Conservation (phyloP, 2,329 filamentous ascomycete genomes). For the Aspergillus puulaauensis region DNA sequence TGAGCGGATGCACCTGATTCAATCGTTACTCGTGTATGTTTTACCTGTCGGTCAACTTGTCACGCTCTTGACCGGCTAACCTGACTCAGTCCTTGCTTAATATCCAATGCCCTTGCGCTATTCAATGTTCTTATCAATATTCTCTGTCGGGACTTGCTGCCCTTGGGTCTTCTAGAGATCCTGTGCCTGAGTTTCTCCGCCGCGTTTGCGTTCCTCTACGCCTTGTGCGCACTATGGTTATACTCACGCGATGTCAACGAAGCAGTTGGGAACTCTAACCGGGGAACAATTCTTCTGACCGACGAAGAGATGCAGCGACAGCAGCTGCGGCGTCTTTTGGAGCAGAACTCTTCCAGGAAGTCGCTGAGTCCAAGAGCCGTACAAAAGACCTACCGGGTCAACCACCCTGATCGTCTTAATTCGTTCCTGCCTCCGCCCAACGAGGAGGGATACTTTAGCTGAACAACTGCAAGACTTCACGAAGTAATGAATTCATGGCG, state of each 20-base stretch:
- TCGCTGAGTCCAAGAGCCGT: constrained; percentile 15
- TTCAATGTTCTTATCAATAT: constrained; percentile 37
- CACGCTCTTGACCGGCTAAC: constrained; percentile 6
- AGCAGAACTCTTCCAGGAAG: constrained; percentile 27
- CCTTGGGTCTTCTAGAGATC: constrained; percentile 26
- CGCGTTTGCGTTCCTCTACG: constrained; percentile 29
- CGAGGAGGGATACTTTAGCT: constrained; percentile 5
- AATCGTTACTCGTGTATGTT: constrained; percentile 33
- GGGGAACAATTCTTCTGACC: constrained; percentile 24
- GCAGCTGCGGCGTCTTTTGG: constrained; percentile 37
- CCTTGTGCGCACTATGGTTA: constrained; percentile 25
- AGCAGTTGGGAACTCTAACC: constrained; percentile 9
- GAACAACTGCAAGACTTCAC: background rate
- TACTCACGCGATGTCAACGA: constrained; percentile 20
- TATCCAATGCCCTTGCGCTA: constrained; percentile 30
- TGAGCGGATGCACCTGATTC: constrained; percentile 27
- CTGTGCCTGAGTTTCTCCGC: constrained; percentile 28
- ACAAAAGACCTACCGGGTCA: constrained; percentile 30
- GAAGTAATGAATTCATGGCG: background rate
- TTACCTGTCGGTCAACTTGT: no score
- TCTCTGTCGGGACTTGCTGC: constrained; percentile 26
- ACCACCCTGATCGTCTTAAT: constrained; percentile 23
- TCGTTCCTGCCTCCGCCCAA: constrained; percentile 14
- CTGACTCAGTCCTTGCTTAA: constrained; percentile 21
- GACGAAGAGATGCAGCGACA: constrained; percentile 43